Base-by-base conservation (phyloP, 805 yeast genomes). In the Cyberlindnera americana region DNA sequence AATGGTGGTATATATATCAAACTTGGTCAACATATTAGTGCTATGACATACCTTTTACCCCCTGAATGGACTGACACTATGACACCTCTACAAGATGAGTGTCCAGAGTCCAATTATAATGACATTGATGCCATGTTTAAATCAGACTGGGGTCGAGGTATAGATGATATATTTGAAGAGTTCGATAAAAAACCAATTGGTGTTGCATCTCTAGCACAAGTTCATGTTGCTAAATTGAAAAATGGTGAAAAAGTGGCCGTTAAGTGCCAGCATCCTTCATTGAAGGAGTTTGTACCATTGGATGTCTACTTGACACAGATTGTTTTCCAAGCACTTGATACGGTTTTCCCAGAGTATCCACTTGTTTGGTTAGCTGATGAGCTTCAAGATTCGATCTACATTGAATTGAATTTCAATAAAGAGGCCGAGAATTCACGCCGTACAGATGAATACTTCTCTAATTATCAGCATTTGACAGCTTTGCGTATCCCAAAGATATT, bases 351-450 rank as follows among this genome's bases (percentile, higher is more conserved):
- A 0, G 93, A 93, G 41, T 93, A 91, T 56, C 95, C 98, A 0
- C 64, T 95, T 49, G 77, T 82, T 4, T 93, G 99, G 99, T 70
- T 93, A n/a, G 87, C 95, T 12, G 96, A 93, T 43, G 99, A 93
- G 62, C 69, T 93, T 60, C 87, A 85, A 53, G 71, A 70, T 24
- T 86, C 96, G 2, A 89, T 93, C 38, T 89, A 72, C 56, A 89
- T 85, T n/a, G 99, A 93, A 61, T 69, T 93, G 34, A 88, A 93
- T 64, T 93, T 93, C 64, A 72, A 75, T 11, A 80, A 81, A 49
- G 99, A 93, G 60, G 96, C 96, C 2, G 63, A 66, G 39, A 91
- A 93, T 61, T 87, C 98, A 1, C 59, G 61, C 19, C 68, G 65
- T n/a, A 88, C 98, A 0, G 72, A 72, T 10, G 69, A 72, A 31